These are phyloP conservation scores for Globisporangium okanoganense DNA, from an alignment of 352 stramenopile species.

Conservation along the genomic window DNA sequence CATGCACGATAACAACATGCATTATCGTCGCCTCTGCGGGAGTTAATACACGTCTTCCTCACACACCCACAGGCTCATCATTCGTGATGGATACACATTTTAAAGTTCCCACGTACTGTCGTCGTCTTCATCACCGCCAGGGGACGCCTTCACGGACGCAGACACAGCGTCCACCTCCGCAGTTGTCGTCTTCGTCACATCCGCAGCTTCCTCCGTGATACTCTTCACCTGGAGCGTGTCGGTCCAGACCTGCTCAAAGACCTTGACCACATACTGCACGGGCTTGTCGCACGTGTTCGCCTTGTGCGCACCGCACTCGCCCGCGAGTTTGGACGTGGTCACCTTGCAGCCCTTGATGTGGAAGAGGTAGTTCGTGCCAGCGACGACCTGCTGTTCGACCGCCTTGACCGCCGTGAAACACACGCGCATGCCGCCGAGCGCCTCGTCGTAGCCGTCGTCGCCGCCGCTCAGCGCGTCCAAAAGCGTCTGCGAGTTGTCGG, in stretches of 20 bases:
- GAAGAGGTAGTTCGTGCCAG: constrained; percentile 77
- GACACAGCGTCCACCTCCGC: neutral
- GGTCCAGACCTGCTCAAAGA: constrained; percentile 67
- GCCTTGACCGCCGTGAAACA: constrained; percentile 32
- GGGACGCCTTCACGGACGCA: constrained; percentile 2
- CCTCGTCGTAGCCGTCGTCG: constrained; percentile 18
- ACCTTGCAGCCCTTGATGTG: constrained; percentile 54
- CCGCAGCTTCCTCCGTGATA: constrained; percentile 20
- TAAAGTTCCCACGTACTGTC: constrained; percentile 16
- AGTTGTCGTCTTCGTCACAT: neutral
- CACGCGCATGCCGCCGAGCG: constrained; percentile 33
- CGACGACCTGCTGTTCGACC: constrained; percentile 44
- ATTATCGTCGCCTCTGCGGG: neutral
- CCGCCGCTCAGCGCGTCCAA: constrained; percentile 6
- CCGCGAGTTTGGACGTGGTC: constrained; percentile 25
- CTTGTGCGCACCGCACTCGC: constrained; percentile 27
- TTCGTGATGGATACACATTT: neutral
- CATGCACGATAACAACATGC: neutral
- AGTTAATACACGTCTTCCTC: neutral
- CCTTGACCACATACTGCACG: constrained; percentile 37
- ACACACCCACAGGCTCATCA: neutral
- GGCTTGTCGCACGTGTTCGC: constrained; percentile 22
- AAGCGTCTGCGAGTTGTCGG: constrained; percentile 3
- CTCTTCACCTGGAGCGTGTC: constrained; percentile 56
- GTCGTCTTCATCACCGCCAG: neutral